These are phyloP conservation scores for Ustilago trichophora DNA, from an alignment of 1,284 basidiomycete species.

Conservation along the genomic window DNA sequence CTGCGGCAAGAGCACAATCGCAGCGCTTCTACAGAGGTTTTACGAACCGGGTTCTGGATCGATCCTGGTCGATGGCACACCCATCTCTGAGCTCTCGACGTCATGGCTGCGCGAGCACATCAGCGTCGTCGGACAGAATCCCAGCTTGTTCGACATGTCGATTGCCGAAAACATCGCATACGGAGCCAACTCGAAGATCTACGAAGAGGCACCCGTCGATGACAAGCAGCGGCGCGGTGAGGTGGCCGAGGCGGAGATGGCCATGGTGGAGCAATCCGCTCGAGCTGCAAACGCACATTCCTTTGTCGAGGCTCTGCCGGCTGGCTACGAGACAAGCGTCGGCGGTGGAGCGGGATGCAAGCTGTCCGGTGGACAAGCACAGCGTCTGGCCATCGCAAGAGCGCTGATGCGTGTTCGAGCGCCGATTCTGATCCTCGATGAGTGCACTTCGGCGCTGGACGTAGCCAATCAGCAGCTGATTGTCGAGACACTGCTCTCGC, in stretches of 20 bases:
- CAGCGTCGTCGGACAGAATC: conserved; percentile 54
- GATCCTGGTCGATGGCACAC: conserved; percentile 45
- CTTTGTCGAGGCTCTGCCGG: conserved; percentile 81
- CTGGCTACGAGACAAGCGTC: conserved; percentile 84
- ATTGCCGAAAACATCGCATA: conserved; percentile 58
- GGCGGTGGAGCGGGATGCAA: conserved; percentile 83
- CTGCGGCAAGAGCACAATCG: conserved; percentile 61
- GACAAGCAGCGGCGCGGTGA: neutral
- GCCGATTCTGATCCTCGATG: conserved; percentile 86
- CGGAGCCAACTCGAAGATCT: conserved; percentile 36
- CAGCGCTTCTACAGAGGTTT: conserved; percentile 56
- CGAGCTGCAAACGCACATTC: conserved; percentile 81
- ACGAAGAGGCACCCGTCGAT: neutral
- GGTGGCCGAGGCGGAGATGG: conserved; percentile 25
- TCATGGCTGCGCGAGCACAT: conserved; percentile 52
- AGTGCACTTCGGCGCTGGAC: conserved; percentile 91
- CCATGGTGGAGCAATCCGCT: conserved; percentile 77
- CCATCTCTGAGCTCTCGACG: conserved; percentile 16
- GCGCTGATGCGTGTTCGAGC: conserved; percentile 78
- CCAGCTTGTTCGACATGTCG: conserved; percentile 54
- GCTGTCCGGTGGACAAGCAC: conserved; percentile 93
- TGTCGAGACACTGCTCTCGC: conserved; percentile 75
- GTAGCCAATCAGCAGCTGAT: conserved; percentile 66
- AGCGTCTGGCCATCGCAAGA: conserved; percentile 89
- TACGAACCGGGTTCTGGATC: conserved; percentile 56